These are phyloP conservation scores for Aquilaria yunnanensis DNA, from an alignment of 345 rosid species.

Conservation along the genomic window DNA sequence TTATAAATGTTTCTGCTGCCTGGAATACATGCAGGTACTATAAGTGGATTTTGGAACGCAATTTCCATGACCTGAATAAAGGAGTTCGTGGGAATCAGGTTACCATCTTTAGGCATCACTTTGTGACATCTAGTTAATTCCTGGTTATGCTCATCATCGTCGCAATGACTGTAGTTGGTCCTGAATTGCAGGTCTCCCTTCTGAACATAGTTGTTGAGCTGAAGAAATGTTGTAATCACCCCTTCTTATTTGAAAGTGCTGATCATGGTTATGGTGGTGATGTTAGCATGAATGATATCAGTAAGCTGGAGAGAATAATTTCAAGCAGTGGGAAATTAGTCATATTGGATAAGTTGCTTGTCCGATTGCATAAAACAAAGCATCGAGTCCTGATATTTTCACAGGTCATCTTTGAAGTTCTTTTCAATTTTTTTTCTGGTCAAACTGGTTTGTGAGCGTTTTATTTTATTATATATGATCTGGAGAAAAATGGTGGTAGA, in stretches of 20 bases:
- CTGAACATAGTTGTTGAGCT: conserved; percentile 96
- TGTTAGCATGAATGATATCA: conserved; percentile 43
- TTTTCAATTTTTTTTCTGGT: no score
- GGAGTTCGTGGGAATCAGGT: conserved; percentile 99
- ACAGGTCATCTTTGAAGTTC: conserved; percentile 49
- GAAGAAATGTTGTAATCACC: conserved; percentile 99
- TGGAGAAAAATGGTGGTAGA: background rate
- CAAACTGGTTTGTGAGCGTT: no score
- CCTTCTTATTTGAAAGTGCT: conserved; percentile 99
- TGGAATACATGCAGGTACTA: conserved; percentile 57
- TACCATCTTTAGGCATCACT: conserved; percentile 16
- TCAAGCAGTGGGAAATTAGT: conserved; percentile 98
- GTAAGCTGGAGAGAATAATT: conserved; percentile 88
- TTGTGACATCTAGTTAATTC: conserved; percentile 11
- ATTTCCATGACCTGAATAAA: conserved; percentile 95
- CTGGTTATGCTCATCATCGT: background rate
- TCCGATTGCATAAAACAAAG: conserved; percentile 90
- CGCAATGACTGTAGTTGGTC: background rate
- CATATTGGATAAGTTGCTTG: conserved; percentile 93
- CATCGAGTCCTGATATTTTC: conserved; percentile 98
- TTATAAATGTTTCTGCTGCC: conserved; percentile 7
- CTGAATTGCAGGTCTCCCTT: conserved; percentile 73
- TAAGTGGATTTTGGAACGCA: conserved; percentile 98
- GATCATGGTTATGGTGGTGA: conserved; percentile 99
- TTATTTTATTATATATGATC: no score